Evolutionary conservation across 108 stramenopile genomes (phyloP).

Genomic region (Epithemia pelagica): DNA sequence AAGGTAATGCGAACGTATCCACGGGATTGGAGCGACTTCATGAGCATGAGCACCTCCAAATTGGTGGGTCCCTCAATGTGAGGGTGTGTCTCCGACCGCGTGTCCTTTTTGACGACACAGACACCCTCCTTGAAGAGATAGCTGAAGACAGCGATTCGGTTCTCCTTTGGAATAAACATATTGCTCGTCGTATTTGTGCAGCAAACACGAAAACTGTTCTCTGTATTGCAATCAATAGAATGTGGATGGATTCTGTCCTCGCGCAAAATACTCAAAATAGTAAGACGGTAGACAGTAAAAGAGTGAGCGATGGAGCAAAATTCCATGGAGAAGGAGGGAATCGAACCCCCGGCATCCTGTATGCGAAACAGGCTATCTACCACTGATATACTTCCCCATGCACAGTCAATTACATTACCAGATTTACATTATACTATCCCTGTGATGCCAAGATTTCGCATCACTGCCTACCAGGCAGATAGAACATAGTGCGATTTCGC

Average conservation of each 20-base stretch:
- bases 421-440: no score
- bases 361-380: constrained; percentile 34
- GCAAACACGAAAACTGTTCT: constrained; percentile 52
- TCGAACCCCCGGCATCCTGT: constrained; percentile 31
- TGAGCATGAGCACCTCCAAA: constrained; percentile 90
- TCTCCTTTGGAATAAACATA: constrained; percentile 97
- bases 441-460: no score
- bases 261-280: neutral
- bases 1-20: constrained; percentile 89
- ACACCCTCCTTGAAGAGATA: constrained; percentile 98
- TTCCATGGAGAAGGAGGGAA: constrained; percentile 26
- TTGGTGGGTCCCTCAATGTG: constrained; percentile 88
- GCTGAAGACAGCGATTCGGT: constrained; percentile 95
- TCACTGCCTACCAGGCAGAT: no score
- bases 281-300: neutral
- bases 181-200: constrained; percentile 44
- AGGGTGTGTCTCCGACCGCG: constrained; percentile 81
- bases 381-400: constrained; percentile 36
- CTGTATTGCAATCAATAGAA: no score
- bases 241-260: neutral
- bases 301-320: neutral
- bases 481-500: no score
- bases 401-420: no score
- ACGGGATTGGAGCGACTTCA: constrained; percentile 88
- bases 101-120: constrained; percentile 96